These are phyloP conservation scores for Triangularia verruculosa DNA, from an alignment of 2,329 filamentous ascomycete species.

Conservation along the genomic window DNA sequence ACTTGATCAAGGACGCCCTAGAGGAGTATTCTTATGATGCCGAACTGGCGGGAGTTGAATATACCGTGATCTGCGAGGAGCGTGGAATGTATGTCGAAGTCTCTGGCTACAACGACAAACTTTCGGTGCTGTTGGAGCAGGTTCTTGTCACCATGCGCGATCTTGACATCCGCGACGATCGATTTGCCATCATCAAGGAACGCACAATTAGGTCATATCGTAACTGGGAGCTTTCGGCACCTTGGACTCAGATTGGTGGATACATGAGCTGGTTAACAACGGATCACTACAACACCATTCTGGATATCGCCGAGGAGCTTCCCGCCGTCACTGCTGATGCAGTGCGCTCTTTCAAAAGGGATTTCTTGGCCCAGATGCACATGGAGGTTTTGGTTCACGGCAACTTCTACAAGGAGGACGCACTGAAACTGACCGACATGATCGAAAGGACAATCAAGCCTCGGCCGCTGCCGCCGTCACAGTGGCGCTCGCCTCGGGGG, in stretches of 20 bases:
- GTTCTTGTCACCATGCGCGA: conserved; percentile 81
- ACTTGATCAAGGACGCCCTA: conserved; percentile 82
- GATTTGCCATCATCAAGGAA: conserved; percentile 91
- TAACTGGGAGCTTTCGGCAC: conserved; percentile 85
- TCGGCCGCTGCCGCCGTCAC: conserved; percentile 66
- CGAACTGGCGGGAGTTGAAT: conserved; percentile 84
- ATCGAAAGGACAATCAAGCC: conserved; percentile 76
- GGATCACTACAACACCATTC: conserved; percentile 74
- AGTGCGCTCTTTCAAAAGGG: conserved; percentile 73
- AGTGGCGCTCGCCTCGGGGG: conserved; percentile 77
- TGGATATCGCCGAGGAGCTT: conserved; percentile 76
- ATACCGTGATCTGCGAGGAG: conserved; percentile 69
- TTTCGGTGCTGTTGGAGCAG: conserved; percentile 85
- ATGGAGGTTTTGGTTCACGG: conserved; percentile 88
- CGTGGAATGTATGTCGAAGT: conserved; percentile 76
- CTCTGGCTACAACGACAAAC: conserved; percentile 94
- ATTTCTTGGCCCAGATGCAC: conserved; percentile 78
- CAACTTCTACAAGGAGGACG: conserved; percentile 92
- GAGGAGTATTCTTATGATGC: conserved; percentile 96
- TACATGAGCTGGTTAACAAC: conserved; percentile 77
- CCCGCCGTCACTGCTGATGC: conserved; percentile 70
- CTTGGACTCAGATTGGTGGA: conserved; percentile 82
- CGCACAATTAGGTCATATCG: conserved; percentile 71
- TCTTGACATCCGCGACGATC: conserved; percentile 77
- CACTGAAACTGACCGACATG: conserved; percentile 77